Evolutionary conservation across 345 rosid genomes (phyloP), one percentile per base, ranked within the genome.

Genomic region (Microthlaspi erraticum): DNA sequence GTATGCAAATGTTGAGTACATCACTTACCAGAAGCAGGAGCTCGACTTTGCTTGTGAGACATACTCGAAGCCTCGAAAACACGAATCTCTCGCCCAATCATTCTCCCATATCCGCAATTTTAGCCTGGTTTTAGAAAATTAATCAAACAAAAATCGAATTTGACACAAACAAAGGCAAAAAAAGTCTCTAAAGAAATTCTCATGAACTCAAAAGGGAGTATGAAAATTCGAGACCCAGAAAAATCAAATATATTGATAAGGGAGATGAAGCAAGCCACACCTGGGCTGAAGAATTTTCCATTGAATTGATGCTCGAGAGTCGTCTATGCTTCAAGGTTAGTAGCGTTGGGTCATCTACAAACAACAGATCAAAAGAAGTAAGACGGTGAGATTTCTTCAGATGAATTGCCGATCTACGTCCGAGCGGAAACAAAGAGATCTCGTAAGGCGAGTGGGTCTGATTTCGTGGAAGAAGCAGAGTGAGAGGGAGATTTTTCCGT

Each of bases 231-330:
- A 48, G 64, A 64, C 55, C 70, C 41, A 62, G 13, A 3, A 26
- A 71, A 56, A 36, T 19, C 46, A 16, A 44, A 65, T 14, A 5
- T 14, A 38, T 20, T 8, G 38, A 46, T 16, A 34, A 53, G 2
- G 56, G 3, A 54, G 64, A 32, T 17, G 45, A 60, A 34, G 37
- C 6, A 73, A 54, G 20, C 8, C 1, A 31, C 33, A 85, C 94
- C 93, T 85, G 83, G n/a, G 89, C 83, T 42, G 82, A 82, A 85
- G 83, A 87, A 79, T 87, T 71, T 62, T 91, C 97, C 96, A 91
- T 93, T 78, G 83, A 14, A 79, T 85, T 74, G 72, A 66, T 60
- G 65, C 51, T 66, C 29, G 85, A 62, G 69, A 77, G 81, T 71
- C 90, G 87, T 79, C 94, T 87, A 55, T 96, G 86, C 86, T 93